Conservation (phyloP, 768 basidiomycete species). For the Kwoniella mangroviensis region DNA sequence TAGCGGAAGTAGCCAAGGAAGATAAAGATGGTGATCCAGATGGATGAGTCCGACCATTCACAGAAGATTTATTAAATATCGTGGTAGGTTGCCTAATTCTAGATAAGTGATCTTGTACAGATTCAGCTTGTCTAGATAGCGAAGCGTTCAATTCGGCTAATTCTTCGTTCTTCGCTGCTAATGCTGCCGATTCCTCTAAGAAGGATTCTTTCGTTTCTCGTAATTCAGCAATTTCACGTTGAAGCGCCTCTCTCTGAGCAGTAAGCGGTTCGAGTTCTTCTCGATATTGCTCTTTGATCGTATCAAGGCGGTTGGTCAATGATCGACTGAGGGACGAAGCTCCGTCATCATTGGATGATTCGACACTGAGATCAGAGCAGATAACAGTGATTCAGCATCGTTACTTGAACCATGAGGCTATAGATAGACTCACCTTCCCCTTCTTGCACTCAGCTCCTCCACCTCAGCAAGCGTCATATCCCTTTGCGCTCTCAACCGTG, state of each 20-base stretch:
- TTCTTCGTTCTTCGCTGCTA: slow-evolving; percentile 91
- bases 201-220: slow-evolving; percentile 82
- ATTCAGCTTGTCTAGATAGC: slow-evolving; percentile 77
- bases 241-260: slow-evolving; percentile 75
- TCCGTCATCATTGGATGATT: slow-evolving; percentile 20
- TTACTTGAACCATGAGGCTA: background rate
- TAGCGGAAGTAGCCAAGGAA: slow-evolving; percentile 49
- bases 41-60: slow-evolving; percentile 38
- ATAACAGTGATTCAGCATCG: background rate
- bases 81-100: slow-evolving; percentile 37
- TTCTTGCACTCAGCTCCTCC: slow-evolving; percentile 76
- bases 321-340: slow-evolving; percentile 64
- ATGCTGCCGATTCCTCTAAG: slow-evolving; percentile 86
- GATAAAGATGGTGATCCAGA: slow-evolving; percentile 52
- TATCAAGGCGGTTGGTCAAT: slow-evolving; percentile 82
- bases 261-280: slow-evolving; percentile 83
- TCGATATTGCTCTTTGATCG: slow-evolving; percentile 82
- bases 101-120: slow-evolving; percentile 51
- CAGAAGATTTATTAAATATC: slow-evolving; percentile 30
- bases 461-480: slow-evolving; percentile 92
- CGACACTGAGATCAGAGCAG: slow-evolving; percentile 19
- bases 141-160: slow-evolving; percentile 84
- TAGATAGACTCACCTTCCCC: slow-evolving; percentile 65
- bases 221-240: slow-evolving; percentile 83
- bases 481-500: slow-evolving; percentile 82